phyloP scores from a whole-genome alignment of 192 early-diverging fungal species.

The Radiomyces spectabilis region DNA sequence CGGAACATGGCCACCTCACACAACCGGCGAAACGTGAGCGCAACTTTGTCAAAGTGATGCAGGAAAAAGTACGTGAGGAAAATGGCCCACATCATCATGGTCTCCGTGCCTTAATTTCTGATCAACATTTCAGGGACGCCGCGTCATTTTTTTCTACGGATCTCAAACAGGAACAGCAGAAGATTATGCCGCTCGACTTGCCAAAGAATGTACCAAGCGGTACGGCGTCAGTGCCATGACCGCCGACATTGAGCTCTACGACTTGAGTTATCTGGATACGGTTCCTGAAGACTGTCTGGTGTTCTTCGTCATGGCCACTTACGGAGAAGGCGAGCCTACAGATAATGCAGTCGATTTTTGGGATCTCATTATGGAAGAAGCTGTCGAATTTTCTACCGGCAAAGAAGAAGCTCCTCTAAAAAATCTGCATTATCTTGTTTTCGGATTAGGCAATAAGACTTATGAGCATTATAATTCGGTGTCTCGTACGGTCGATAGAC shows the following conservation, averaged over 20 bases:
- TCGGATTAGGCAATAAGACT: slow-evolving; percentile 85
- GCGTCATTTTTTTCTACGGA: slow-evolving; percentile 88
- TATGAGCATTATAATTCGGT: slow-evolving; percentile 91
- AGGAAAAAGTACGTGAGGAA: slow-evolving; percentile 34
- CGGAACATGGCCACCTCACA: slow-evolving; percentile 8
- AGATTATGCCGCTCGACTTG: slow-evolving; percentile 88
- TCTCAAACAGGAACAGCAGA: slow-evolving; percentile 99
- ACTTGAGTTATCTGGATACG: slow-evolving; percentile 74
- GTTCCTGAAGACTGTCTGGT: slow-evolving; percentile 63
- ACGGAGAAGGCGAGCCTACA: slow-evolving; percentile 98
- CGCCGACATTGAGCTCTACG: slow-evolving; percentile 87
- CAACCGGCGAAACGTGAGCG: slow-evolving; percentile 21
- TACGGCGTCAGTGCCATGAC: slow-evolving; percentile 72
- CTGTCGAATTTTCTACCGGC: slow-evolving; percentile 58
- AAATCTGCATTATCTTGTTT: slow-evolving; percentile 58
- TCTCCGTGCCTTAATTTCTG: background rate
- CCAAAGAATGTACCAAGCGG: slow-evolving; percentile 72
- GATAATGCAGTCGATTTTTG: slow-evolving; percentile 96
- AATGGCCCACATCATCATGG: no score
- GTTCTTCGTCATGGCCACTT: slow-evolving; percentile 93
- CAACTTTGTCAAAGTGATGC: slow-evolving; percentile 51
- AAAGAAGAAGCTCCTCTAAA: slow-evolving; percentile 47
- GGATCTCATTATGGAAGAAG: slow-evolving; percentile 71
- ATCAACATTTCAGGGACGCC: slow-evolving; percentile 43
- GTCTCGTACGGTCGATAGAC: slow-evolving; percentile 57